A percentile compares a stretch with the other conserved stretches of the same genome.
Conservation (phyloP, 2,329 filamentous ascomycete species). For the Penicillium thymicola region DNA sequence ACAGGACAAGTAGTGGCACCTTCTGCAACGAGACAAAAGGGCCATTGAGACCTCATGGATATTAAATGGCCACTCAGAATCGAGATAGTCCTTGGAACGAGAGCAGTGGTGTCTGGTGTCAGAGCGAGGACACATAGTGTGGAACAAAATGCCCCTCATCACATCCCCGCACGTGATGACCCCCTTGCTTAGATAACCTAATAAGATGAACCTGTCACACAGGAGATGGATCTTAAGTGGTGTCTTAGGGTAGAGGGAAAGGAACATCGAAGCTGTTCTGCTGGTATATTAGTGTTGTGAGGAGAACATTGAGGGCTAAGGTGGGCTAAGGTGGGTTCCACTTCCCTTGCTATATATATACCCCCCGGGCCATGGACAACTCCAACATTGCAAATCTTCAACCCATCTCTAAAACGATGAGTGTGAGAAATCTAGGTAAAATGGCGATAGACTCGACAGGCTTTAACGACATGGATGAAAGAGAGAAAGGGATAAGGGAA, state of each 20-base stretch:
- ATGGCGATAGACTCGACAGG: no score
- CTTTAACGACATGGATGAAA: background rate
- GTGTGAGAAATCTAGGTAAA: background rate
- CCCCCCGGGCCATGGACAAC: background rate
- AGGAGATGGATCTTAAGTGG: background rate
- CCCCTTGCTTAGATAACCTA: conserved; percentile 8
- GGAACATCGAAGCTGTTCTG: background rate
- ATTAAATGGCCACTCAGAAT: conserved; percentile 7
- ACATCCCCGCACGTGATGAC: conserved; percentile 14
- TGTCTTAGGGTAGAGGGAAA: no score
- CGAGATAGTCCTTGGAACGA: background rate
- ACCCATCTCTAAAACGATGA: background rate
- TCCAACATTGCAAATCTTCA: background rate
- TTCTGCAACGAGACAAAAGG: conserved; percentile 9
- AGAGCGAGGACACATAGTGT: conserved; percentile 5
- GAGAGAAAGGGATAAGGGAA: background rate
- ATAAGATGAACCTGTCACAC: background rate
- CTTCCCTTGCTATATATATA: background rate
- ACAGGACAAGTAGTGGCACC: conserved; percentile 6
- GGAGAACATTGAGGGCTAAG: background rate
- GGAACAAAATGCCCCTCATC: conserved; percentile 20
- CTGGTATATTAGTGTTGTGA: background rate
- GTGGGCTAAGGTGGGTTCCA: background rate
- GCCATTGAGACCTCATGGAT: conserved; percentile 2
- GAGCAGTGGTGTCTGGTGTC: conserved; percentile 4